Conservation (phyloP, 73 alveolate genomes). For the Effrenium voratum region DNA sequence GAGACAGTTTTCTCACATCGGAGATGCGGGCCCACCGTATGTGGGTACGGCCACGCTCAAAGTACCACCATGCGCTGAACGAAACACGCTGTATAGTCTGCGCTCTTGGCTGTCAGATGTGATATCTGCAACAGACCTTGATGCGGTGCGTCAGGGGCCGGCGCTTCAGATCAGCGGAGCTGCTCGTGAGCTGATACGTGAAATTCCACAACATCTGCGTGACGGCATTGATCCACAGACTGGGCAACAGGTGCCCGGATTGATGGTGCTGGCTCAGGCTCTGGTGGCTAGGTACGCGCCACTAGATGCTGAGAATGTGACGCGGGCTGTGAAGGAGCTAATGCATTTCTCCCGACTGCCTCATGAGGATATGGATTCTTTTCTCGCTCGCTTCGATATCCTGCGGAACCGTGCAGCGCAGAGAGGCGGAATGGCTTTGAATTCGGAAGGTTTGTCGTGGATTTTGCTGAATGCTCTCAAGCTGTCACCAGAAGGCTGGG, state of each 20-base stretch:
- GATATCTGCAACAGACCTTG: neutral
- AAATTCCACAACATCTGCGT: neutral
- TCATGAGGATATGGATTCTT: neutral
- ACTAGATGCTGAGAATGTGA: neutral
- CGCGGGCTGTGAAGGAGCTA: neutral
- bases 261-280: neutral
- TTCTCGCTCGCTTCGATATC: neutral
- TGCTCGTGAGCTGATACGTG: neutral
- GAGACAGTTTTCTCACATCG: no score
- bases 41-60: neutral
- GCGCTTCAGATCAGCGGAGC: neutral
- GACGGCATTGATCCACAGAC: neutral
- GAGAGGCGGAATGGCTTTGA: constrained; percentile 23
- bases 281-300: neutral
- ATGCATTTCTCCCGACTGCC: no score
- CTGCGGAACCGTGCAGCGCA: constrained; percentile 34
- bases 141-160: neutral
- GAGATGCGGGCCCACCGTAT: no score
- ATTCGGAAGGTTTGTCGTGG: neutral
- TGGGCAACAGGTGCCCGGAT: neutral
- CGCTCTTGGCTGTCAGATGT: neutral
- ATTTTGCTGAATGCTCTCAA: neutral
- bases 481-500: neutral
- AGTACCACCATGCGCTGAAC: neutral
- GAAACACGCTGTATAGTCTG: neutral